phyloP scores from a whole-genome alignment of 2,329 filamentous ascomycete species.

The Fusarium tricinctum region DNA sequence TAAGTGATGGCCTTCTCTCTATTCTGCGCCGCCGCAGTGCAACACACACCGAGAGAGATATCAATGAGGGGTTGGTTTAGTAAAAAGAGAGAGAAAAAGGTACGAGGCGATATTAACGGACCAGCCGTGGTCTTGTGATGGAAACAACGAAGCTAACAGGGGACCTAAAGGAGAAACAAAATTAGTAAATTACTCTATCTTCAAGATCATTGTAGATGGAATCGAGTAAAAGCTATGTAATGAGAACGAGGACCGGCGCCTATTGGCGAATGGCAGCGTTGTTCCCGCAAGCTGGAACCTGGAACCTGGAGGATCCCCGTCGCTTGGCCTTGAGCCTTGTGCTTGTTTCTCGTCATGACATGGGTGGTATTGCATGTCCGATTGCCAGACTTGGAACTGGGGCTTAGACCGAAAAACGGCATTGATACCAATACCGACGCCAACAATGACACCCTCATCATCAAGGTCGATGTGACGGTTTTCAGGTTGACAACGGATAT shows the following conservation, averaged over 20 bases:
- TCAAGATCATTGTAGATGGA: slow-evolving; percentile 44
- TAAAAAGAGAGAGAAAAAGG: slow-evolving; percentile 20
- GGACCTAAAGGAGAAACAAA: slow-evolving; percentile 35
- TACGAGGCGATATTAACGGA: slow-evolving; percentile 34
- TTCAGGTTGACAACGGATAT: slow-evolving; percentile 21
- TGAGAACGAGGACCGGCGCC: slow-evolving; percentile 44
- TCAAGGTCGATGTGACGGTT: slow-evolving; percentile 13
- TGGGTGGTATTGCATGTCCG: slow-evolving; percentile 37
- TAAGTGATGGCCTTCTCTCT: slow-evolving; percentile 3
- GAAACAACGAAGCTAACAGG: slow-evolving; percentile 31
- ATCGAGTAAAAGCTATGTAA: slow-evolving; percentile 52
- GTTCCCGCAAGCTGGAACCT: slow-evolving; percentile 38
- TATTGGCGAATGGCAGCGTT: slow-evolving; percentile 46
- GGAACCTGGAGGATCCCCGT: slow-evolving; percentile 35
- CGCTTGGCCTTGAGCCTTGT: background rate
- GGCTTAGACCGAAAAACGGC: background rate
- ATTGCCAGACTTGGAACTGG: slow-evolving; percentile 3
- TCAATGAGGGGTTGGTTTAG: slow-evolving; percentile 44
- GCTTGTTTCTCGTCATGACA: slow-evolving; percentile 31
- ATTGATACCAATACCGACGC: background rate
- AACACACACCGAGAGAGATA: background rate
- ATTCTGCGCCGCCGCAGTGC: background rate
- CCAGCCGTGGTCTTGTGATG: slow-evolving; percentile 49
- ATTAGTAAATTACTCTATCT: slow-evolving; percentile 19
- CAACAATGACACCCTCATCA: slow-evolving; percentile 10